phyloP scores from a whole-genome alignment of 306 rosid genomes.

The Gynostemma pentaphyllum region DNA sequence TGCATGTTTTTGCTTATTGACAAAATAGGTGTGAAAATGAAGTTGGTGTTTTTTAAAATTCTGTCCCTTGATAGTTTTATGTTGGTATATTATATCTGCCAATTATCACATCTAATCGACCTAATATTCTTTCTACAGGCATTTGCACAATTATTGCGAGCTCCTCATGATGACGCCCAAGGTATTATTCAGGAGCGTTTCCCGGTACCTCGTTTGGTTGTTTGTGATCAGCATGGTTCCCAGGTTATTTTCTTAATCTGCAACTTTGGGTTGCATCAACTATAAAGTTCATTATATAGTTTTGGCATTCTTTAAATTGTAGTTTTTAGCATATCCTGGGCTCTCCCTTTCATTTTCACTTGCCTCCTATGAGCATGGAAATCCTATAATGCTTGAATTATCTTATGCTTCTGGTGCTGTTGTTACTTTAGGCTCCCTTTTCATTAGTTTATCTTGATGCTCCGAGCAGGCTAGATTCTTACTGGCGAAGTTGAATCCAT shows the following conservation, averaged over 20 bases:
- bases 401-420: not conserved
- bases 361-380: not conserved
- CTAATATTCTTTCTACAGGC: slow-evolving; percentile 37
- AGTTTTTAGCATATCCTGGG: no score
- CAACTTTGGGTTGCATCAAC: not conserved
- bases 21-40: not conserved
- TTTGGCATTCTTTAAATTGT: no score
- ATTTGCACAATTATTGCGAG: slow-evolving; percentile 67
- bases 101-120: not conserved
- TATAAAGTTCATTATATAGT: not conserved
- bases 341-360: not conserved
- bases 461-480: slow-evolving; percentile 75
- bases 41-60: not conserved
- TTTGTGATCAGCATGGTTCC: slow-evolving; percentile 97
- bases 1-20: not conserved
- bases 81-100: not conserved
- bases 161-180: slow-evolving; percentile 76
- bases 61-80: not conserved
- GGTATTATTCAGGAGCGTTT: slow-evolving; percentile 57
- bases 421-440: not conserved
- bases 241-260: slow-evolving; percentile 47
- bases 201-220: slow-evolving; percentile 94
- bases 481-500: slow-evolving; percentile 92
- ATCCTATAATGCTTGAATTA: not conserved
- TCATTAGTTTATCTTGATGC: not conserved